Conservation (phyloP, 306 rosid genomes). For the Styphnolobium japonicum region DNA sequence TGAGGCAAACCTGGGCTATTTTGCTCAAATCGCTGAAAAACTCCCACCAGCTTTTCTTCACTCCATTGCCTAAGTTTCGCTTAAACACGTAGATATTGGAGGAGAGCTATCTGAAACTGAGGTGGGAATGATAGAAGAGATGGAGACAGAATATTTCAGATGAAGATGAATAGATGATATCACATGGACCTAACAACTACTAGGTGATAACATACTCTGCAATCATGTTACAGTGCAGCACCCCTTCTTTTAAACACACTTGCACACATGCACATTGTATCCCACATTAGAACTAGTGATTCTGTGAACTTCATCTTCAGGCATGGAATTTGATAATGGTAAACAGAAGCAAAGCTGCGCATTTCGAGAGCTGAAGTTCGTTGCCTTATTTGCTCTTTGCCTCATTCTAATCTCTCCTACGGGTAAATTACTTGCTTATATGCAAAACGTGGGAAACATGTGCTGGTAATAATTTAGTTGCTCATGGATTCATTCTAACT, state of each 20-base stretch:
- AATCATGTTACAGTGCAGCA: not conserved
- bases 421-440: slow-evolving; percentile 26
- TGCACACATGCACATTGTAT: slow-evolving; percentile 2
- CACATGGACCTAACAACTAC: slow-evolving; percentile 40
- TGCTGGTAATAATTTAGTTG: not conserved
- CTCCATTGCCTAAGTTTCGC: slow-evolving; percentile 23
- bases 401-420: slow-evolving; percentile 40
- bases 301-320: slow-evolving; percentile 24
- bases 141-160: slow-evolving; percentile 30
- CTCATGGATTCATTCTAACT: not conserved
- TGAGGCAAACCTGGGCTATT: slow-evolving; percentile 8
- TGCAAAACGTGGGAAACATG: not conserved
- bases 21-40: slow-evolving; percentile 13
- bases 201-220: not conserved
- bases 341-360: slow-evolving; percentile 12
- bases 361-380: slow-evolving; percentile 23
- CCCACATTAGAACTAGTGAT: slow-evolving; percentile 22
- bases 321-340: slow-evolving; percentile 31
- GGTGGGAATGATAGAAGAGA: slow-evolving; percentile 16
- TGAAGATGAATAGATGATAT: slow-evolving; percentile 33
- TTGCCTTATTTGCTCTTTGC: slow-evolving; percentile 37
- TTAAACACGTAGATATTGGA: slow-evolving; percentile 29
- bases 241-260: slow-evolving; percentile 24
- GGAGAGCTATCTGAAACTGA: slow-evolving; percentile 4
- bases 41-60: slow-evolving; percentile 31